Evolutionary conservation across 495 filamentous ascomycete species (phyloP), one percentile per base, ranked within the genome.

Genomic region (Echria macrotheca): DNA sequence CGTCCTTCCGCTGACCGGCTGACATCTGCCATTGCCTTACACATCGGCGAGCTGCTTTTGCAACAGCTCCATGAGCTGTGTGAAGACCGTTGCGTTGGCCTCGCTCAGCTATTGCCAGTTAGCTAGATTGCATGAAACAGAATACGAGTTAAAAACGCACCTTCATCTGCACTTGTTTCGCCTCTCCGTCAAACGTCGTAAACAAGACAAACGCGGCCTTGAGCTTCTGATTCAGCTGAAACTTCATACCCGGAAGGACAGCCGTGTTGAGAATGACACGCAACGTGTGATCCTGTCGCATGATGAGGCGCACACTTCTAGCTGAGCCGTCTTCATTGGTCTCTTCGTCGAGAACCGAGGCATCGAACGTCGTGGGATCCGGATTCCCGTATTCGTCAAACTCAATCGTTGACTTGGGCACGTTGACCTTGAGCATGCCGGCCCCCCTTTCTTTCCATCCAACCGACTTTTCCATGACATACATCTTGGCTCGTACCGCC

Each of bases 201-300:
- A 80, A 80, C 22, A 78, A 46, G 5, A 79, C 61, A 24, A 55
- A 63, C 3, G 70, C 80, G 15, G 80, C 72, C 52, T 85, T 76
- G 33, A 78, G 66, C 40, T 84, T 74, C 42, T 78, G 75, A 53
- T 80, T 85, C 17, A 86, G 81, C 24, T 85, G 80, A 56, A 87
- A 82, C 28, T 77, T 76, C 78, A 91, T 85, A 4, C 79, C 76
- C 55, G 84, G 82, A 38, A 85, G 78, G 46, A 96, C 71, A 1
- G 80, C 77, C 3, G 83, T 84, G 65, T 96, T 96, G 31, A 96
- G 74, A 59, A 93, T 81, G n/a, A 95, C 83, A n/a, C 87, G 79
- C 45, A 85, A 75, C 4, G 84, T 86, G 32, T 86, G 85, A 53
- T 95, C 88, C 35, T 91, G 88, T 4, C 90, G 81, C 83, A 96